Evolutionary conservation across 78 protist genomes (phyloP), one percentile per base, ranked within the genome.

Genomic region (Dictyostelium brefeldianum): DNA sequence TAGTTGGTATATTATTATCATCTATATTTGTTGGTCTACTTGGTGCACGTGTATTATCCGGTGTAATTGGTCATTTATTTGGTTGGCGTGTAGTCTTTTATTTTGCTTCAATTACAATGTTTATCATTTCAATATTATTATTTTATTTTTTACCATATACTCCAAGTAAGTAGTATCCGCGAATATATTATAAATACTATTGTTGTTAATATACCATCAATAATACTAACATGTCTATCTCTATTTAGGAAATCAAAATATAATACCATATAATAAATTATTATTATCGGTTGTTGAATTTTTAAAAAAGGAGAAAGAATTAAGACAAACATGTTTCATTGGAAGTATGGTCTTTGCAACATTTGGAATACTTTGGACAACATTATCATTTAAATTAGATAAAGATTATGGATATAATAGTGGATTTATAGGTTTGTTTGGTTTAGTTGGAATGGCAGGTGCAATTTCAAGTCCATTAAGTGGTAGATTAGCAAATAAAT

Each of bases 361-460:
- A 11, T 84, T 84, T 84, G 18, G 51, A 14, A 84, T 84, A 54
- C 53, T 84, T 43, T 84, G 92, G 92, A 84, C 92, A 47, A 84
- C 92, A 59, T 51, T 84, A 12, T 84, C 92, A 20, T 84, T 57
- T 56, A 18, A 31, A 57, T 50, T 84, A 17, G 22, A 36, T 75
- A 77, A 74, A 27, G 78, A 54, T 4, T 84, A 41, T 59, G 54
- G 25, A 7, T 84, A 57, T 46, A 43, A 71, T 12, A 74, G 92
- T 57, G 92, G 65, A 27, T 84, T 84, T 25, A 84, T 84, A 57
- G 92, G 92, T 18, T 31, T 84, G 18, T 84, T 84, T 74, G 92
- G 92, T 25, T 20, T 84, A 43, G 75, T 84, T n/a, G 92, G 92
- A 8, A 84, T 84, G 81, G 92, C 92, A 5, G 92, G 92, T 25